These are phyloP conservation scores for Jimgerdemannia flammicorona DNA, from an alignment of 192 early-diverging fungal species.

Conservation along the genomic window DNA sequence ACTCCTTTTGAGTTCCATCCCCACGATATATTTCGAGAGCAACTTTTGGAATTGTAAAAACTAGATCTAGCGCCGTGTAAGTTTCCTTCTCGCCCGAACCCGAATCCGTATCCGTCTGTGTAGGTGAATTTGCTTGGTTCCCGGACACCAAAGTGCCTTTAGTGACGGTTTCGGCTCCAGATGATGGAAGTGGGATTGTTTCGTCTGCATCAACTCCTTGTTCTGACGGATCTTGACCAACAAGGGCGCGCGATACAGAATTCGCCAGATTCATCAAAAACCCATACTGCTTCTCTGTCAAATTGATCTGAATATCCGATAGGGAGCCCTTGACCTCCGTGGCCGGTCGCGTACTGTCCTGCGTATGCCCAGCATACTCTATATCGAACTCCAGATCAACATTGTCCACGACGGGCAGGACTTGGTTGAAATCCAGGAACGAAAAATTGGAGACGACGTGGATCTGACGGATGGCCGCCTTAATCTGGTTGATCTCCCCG, in stretches of 20 bases:
- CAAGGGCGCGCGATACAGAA: conserved; percentile 44
- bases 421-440: conserved; percentile 41
- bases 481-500: conserved; percentile 57
- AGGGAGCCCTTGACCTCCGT: conserved; percentile 54
- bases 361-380: conserved; percentile 33
- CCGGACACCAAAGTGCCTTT: background rate
- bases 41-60: conserved; percentile 68
- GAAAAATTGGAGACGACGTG: conserved; percentile 52
- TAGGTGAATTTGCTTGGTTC: background rate
- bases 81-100: conserved; percentile 16
- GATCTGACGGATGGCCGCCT: conserved; percentile 56
- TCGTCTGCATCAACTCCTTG: conserved; percentile 1
- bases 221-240: conserved; percentile 20
- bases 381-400: conserved; percentile 76
- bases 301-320: conserved; percentile 71
- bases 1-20: conserved; percentile 47
- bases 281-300: conserved; percentile 82
- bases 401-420: conserved; percentile 81
- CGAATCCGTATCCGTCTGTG: conserved; percentile 6
- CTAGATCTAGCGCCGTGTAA: conserved; percentile 12
- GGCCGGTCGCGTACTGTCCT: conserved; percentile 28
- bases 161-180: background rate
- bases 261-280: conserved; percentile 68
- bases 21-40: conserved; percentile 76
- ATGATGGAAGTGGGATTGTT: conserved; percentile 1